A percentile compares a stretch with the other conserved stretches of the same genome.
phyloP scores from a whole-genome alignment of 106 monocot genomes.

The Xerophyta viscosa region DNA sequence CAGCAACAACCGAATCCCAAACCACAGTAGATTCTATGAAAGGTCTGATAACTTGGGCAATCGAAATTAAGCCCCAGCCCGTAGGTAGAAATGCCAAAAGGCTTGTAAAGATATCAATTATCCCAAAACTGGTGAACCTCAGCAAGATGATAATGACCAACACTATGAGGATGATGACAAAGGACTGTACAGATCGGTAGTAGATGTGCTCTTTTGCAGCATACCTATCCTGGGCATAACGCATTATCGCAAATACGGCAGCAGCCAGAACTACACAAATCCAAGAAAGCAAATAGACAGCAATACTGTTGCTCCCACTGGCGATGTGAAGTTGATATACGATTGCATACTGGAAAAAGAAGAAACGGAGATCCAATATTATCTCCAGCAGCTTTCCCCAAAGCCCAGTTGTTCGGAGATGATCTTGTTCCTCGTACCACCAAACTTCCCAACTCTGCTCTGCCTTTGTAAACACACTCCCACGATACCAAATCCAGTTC shows the following conservation, averaged over 20 bases:
- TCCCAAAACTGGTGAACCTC: constrained; percentile 46
- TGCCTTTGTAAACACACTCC: constrained; percentile 58
- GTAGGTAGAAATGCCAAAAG: constrained; percentile 86
- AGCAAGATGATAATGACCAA: constrained; percentile 46
- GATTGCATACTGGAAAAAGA: constrained; percentile 92
- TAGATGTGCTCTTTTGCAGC: constrained; percentile 84
- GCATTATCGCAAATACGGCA: constrained; percentile 50
- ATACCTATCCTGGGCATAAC: constrained; percentile 63
- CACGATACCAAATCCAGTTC: constrained; percentile 83
- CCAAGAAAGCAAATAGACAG: constrained; percentile 85
- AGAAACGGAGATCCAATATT: constrained; percentile 71
- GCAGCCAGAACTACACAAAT: constrained; percentile 46
- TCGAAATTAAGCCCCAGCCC: constrained; percentile 78
- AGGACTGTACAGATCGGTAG: constrained; percentile 64
- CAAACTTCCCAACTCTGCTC: constrained; percentile 89
- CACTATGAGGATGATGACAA: constrained; percentile 35
- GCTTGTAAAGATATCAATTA: constrained; percentile 77
- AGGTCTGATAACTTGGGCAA: constrained; percentile 61
- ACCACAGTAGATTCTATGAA: constrained; percentile 45
- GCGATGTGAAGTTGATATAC: constrained; percentile 71
- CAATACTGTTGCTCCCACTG: constrained; percentile 47
- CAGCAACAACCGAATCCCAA: constrained; percentile 69
- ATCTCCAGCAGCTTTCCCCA: constrained; percentile 79
- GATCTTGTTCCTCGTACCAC: constrained; percentile 91
- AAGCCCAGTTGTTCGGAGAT: constrained; percentile 74